A percentile compares a stretch with the other conserved stretches of the same genome.
phyloP scores from a whole-genome alignment of 2,329 filamentous ascomycete species.

The Aspergillus luchuensis region DNA sequence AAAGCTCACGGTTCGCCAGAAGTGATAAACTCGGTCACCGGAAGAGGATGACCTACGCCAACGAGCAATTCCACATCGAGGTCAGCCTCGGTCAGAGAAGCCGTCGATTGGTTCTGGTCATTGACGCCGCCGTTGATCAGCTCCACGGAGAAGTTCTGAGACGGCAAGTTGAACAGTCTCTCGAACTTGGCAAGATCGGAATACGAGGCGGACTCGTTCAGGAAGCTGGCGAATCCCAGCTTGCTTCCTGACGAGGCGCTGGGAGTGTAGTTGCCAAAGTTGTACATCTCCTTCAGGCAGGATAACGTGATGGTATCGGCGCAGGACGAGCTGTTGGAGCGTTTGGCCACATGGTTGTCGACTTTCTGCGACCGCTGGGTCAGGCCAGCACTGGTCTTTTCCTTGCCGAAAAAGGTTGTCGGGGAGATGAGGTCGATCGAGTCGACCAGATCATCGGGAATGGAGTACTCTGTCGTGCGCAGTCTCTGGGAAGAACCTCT shows the following conservation, averaged over 20 bases:
- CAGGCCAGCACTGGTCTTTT: conserved; percentile 8
- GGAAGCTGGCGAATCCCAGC: conserved; percentile 55
- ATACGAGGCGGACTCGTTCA: conserved; percentile 54
- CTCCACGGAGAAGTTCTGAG: conserved; percentile 36
- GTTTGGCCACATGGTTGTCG: background rate
- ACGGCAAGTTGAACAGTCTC: conserved; percentile 43
- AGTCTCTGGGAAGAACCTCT: conserved; percentile 43
- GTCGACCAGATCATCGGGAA: conserved; percentile 40
- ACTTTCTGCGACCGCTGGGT: background rate
- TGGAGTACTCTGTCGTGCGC: conserved; percentile 46
- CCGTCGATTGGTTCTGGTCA: conserved; percentile 40
- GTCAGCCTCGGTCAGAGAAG: conserved; percentile 58
- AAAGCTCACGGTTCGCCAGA: background rate
- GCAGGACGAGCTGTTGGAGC: conserved; percentile 13
- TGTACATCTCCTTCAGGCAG: conserved; percentile 55
- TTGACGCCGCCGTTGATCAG: conserved; percentile 46
- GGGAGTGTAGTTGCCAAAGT: conserved; percentile 50
- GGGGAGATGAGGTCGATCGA: conserved; percentile 55
- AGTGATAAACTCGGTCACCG: conserved; percentile 36
- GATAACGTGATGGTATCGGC: conserved; percentile 46
- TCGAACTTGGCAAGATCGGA: conserved; percentile 49
- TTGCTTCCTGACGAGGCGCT: conserved; percentile 50
- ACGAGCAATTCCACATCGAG: conserved; percentile 62
- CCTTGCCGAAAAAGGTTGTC: conserved; percentile 54
- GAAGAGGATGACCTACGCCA: conserved; percentile 58